Evolutionary conservation across 345 rosid genomes (phyloP).

Genomic region (Ricinus communis): DNA sequence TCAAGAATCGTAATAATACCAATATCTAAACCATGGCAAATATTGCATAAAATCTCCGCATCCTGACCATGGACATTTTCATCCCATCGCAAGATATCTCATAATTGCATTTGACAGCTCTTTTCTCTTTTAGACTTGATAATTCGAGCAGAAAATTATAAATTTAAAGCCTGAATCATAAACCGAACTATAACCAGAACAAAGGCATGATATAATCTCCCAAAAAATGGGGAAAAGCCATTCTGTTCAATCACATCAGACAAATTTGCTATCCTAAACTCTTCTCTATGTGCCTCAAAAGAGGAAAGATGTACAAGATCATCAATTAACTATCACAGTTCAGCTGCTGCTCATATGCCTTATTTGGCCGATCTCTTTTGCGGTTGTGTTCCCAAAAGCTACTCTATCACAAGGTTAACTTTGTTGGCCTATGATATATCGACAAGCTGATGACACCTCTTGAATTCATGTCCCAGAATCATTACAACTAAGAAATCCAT

Average conservation of each 20-base stretch:
- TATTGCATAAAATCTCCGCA: no score
- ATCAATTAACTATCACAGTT: background rate
- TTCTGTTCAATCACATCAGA: background rate
- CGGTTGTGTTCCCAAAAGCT: slow-evolving; percentile 1
- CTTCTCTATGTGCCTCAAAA: background rate
- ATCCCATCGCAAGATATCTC: no score
- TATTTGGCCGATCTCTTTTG: slow-evolving; percentile 7
- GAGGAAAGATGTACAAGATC: background rate
- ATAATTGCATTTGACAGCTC: no score
- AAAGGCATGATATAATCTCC: background rate
- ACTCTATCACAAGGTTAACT: background rate
- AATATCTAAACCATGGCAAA: no score
- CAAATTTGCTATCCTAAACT: background rate
- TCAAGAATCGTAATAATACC: no score
- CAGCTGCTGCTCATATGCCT: background rate
- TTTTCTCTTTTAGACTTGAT: no score
- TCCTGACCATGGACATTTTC: no score
- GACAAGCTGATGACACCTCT: background rate
- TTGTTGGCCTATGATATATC: background rate
- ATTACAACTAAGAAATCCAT: slow-evolving; percentile 40
- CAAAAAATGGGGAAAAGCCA: background rate
- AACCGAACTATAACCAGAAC: background rate
- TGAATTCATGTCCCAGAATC: background rate
- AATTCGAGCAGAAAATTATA: background rate
- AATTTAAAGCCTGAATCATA: background rate